A percentile compares a stretch with the other conserved stretches of the same genome.
Conservation (phyloP, 2,329 filamentous ascomycete species). For the Hymenoscyphus linearis region DNA sequence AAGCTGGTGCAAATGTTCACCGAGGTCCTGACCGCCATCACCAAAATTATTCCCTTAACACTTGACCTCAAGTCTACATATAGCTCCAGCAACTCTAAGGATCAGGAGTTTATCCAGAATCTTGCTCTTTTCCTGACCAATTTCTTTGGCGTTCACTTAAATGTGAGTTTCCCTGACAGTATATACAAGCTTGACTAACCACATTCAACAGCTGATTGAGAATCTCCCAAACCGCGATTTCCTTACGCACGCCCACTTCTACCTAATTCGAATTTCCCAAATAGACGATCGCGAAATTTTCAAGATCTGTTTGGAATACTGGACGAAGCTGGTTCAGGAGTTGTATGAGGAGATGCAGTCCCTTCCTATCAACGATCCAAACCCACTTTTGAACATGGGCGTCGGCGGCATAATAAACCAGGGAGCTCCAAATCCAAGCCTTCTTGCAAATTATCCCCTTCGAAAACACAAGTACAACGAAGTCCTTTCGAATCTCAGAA, state of each 20-base stretch:
- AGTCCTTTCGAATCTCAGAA: constrained; percentile 85
- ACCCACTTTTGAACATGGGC: constrained; percentile 78
- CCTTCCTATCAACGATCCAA: constrained; percentile 86
- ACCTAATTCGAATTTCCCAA: constrained; percentile 95
- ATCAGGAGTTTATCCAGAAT: constrained; percentile 98
- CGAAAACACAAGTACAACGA: constrained; percentile 98
- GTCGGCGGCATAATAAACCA: constrained; percentile 66
- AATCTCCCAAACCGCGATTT: constrained; percentile 93
- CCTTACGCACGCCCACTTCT: constrained; percentile 93
- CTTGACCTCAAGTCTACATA: constrained; percentile 91
- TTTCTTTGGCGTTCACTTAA: constrained; percentile 91
- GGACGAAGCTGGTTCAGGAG: constrained; percentile 97
- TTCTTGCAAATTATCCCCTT: constrained; percentile 86
- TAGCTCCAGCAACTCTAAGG: constrained; percentile 80
- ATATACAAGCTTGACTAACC: constrained; percentile 17
- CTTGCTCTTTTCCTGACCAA: constrained; percentile 93
- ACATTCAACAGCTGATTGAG: constrained; percentile 67
- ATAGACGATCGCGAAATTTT: constrained; percentile 99
- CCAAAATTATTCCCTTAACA: constrained; percentile 84
- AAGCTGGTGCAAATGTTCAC: constrained; percentile 98
- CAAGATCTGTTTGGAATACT: constrained; percentile 99
- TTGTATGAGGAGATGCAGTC: constrained; percentile 99
- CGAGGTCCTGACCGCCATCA: constrained; percentile 86
- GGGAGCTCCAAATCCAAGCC: constrained; percentile 76
- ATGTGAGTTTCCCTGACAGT: constrained; percentile 45